Conservation (phyloP, 306 rosid species). For the Cercis canadensis region DNA sequence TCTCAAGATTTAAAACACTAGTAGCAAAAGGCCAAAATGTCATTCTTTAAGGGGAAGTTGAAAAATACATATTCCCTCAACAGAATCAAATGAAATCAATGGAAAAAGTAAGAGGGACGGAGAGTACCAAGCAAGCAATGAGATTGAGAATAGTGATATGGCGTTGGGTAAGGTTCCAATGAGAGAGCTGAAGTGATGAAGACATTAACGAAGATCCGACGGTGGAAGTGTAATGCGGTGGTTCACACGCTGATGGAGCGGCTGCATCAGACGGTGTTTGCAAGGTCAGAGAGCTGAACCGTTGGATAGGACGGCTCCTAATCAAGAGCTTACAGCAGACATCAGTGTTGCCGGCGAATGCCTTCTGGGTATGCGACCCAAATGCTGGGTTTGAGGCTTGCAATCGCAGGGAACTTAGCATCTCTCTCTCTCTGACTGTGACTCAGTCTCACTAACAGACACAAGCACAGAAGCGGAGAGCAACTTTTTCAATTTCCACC, state of each 20-base stretch:
- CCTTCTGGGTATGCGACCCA: neutral
- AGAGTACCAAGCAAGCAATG: constrained; percentile 70
- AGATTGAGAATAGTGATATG: constrained; percentile 69
- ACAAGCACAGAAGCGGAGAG: too few species aligned
- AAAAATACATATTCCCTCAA: neutral
- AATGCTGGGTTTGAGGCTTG: constrained; percentile 45
- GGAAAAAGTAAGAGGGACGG: neutral
- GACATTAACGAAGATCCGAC: constrained; percentile 51
- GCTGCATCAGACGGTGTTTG: constrained; percentile 41
- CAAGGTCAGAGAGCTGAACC: constrained; percentile 32
- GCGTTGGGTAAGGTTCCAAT: constrained; percentile 64
- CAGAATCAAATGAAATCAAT: neutral
- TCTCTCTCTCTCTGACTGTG: constrained; percentile 24
- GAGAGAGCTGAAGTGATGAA: constrained; percentile 47
- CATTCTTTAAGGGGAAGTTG: neutral
- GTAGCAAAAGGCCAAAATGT: neutral
- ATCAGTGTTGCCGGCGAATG: constrained; percentile 19
- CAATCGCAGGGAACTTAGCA: constrained; percentile 51
- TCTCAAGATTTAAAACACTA: neutral
- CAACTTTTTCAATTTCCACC: too few species aligned
- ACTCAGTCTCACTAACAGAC: too few species aligned
- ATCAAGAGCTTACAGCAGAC: constrained; percentile 33
- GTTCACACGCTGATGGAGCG: constrained; percentile 33
- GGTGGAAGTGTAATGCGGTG: constrained; percentile 53
- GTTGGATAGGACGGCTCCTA: constrained; percentile 36